Base-by-base conservation (phyloP, 768 basidiomycete genomes). In the Phlegmacium glaucopus region DNA sequence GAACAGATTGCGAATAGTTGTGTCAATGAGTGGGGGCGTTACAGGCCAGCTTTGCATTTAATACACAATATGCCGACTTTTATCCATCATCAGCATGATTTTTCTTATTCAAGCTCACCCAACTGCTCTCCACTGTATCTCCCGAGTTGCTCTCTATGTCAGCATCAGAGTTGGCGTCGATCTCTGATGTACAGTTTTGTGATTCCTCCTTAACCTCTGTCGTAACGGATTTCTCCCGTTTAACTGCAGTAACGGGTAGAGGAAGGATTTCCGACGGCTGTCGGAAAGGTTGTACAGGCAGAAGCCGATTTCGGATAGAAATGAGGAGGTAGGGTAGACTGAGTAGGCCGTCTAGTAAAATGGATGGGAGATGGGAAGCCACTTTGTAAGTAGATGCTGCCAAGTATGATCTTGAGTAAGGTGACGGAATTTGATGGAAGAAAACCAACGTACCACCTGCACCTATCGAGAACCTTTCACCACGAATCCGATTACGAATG, bases 381-480 rank as follows among this genome's bases (percentile, higher is more conserved):
- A 83, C 40, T 42, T 73, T 72, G 55, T 90, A 90, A 6, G 87
- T 88, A 28, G 70, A 67, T 4, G 87, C 90, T 88, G 55, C n/a
- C 39, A 34, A 45, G 29, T 13, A 45, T 35, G 11, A 52, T 43
- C 55, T 15, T 9, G 61, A 54, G 50, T 35, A 42, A 11, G 16
- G 12, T n/a, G 9, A 39, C 7, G 39, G 35, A 42, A 51, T 40
- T 40, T 28, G 38, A 26, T 15, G 34, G 13, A 18, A 27, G 26
- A 39, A 12, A 44, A 16, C 18, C 0, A 15, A 66, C 78, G 57
- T 58, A 91, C 89, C 87, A 64, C 90, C 90, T 42, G 90, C 84
- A 48, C 90, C 90, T 46, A 92, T 68, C 15, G 81, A 77, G 57
- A 88, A 79, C 30, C 87, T 66, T 45, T 87, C 79, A 2, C 89